These are phyloP conservation scores for Stemphylium lycopersici DNA, from an alignment of 2,329 filamentous ascomycete genomes.

Conservation along the genomic window DNA sequence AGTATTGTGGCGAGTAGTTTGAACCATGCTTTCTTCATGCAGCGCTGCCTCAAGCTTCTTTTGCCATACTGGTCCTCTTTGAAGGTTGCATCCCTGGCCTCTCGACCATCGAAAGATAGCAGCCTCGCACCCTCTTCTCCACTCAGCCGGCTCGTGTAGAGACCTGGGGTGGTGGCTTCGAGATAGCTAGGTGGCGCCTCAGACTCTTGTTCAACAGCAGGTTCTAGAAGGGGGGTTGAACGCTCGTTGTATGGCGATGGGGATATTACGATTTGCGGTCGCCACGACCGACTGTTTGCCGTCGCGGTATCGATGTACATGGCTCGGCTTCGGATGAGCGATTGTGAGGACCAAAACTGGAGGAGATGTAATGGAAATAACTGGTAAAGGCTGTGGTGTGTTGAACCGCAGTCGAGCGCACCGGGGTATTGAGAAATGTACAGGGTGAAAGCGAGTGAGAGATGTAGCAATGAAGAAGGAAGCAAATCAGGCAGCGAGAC, in stretches of 20 bases:
- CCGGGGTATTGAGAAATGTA: slow-evolving; percentile 4
- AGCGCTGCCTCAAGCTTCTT: slow-evolving; percentile 27
- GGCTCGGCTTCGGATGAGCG: background rate
- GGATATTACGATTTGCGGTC: slow-evolving; percentile 26
- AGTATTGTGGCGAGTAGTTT: slow-evolving; percentile 30
- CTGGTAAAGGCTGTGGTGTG: slow-evolving; percentile 5
- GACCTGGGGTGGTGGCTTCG: slow-evolving; percentile 44
- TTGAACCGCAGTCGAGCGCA: background rate
- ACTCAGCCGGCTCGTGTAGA: slow-evolving; percentile 34
- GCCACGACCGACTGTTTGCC: slow-evolving; percentile 33
- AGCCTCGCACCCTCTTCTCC: slow-evolving; percentile 41
- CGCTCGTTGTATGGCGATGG: slow-evolving; percentile 26
- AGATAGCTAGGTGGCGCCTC: slow-evolving; percentile 37
- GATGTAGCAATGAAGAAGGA: slow-evolving; percentile 9
- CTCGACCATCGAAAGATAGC: slow-evolving; percentile 26
- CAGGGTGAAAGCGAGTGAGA: slow-evolving; percentile 2
- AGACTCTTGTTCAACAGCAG: slow-evolving; percentile 29
- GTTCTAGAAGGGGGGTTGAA: slow-evolving; percentile 32
- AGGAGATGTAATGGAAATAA: background rate
- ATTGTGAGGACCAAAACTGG: background rate
- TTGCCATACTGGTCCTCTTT: slow-evolving; percentile 34
- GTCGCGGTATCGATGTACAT: slow-evolving; percentile 46
- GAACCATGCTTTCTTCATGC: slow-evolving; percentile 27
- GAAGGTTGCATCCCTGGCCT: slow-evolving; percentile 22
- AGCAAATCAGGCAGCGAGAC: slow-evolving; percentile 20